These are phyloP conservation scores for Verticillium tricorpus DNA, from an alignment of 2,329 filamentous ascomycete species.

Conservation along the genomic window DNA sequence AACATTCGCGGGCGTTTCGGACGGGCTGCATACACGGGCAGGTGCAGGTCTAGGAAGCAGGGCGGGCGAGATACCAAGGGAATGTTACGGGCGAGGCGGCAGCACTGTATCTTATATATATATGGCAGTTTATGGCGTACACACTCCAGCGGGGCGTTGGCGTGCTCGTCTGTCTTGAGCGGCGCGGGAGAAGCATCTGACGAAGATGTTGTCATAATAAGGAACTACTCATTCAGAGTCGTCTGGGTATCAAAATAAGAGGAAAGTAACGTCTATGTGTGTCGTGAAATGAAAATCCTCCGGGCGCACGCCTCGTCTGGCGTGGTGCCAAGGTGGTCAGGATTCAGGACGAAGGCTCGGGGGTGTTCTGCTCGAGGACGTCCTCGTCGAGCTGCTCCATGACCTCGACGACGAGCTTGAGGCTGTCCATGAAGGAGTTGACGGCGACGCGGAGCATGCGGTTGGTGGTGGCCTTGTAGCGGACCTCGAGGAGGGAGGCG, in stretches of 20 bases:
- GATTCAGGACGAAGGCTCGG: neutral
- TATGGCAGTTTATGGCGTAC: neutral
- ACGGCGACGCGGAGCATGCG: slow-evolving; percentile 95
- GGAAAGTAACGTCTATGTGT: neutral
- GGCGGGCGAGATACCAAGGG: neutral
- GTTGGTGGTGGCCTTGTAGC: slow-evolving; percentile 86
- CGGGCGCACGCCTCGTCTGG: neutral
- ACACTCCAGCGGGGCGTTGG: neutral
- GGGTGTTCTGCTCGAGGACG: slow-evolving; percentile 47
- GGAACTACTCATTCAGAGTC: neutral
- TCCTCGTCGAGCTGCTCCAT: slow-evolving; percentile 90
- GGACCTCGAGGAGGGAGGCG: slow-evolving; percentile 57
- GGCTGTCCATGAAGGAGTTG: slow-evolving; percentile 91
- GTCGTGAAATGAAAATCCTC: neutral
- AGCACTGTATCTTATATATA: neutral
- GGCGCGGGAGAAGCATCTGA: neutral
- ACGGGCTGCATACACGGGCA: neutral
- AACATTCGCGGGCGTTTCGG: neutral
- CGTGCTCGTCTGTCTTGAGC: neutral
- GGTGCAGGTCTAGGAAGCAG: neutral
- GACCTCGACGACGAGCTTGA: slow-evolving; percentile 78
- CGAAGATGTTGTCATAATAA: neutral
- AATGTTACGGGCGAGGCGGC: neutral
- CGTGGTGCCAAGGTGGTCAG: neutral
- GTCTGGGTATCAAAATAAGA: neutral